Evolutionary conservation across 1,284 basidiomycete genomes (phyloP).

Genomic region (Cryptococcus sp.): DNA sequence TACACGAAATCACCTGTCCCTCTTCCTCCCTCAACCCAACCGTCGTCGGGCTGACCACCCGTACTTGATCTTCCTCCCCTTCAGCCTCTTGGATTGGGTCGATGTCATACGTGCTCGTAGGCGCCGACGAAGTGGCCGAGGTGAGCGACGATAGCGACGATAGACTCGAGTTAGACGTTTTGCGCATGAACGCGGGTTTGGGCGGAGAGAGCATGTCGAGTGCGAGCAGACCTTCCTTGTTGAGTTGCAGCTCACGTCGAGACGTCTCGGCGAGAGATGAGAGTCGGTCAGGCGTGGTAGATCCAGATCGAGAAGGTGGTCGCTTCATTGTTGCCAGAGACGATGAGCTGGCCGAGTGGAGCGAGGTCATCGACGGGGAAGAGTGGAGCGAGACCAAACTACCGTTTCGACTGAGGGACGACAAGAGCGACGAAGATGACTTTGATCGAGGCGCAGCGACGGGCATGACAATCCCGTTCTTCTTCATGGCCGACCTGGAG

Average conservation of each 20-base stretch:
- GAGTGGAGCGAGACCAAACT: background rate
- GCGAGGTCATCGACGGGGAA: constrained; percentile 3
- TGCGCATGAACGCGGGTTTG: constrained; percentile 24
- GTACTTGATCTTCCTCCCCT: background rate
- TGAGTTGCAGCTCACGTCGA: constrained; percentile 17
- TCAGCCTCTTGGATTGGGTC: constrained; percentile 16
- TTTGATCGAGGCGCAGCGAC: constrained; percentile 16
- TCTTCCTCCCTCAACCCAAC: background rate
- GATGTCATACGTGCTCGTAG: constrained; percentile 14
- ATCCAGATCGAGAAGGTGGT: background rate
- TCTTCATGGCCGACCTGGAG: constrained; percentile 25
- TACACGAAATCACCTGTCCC: constrained; percentile 18
- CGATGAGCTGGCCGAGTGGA: constrained; percentile 1
- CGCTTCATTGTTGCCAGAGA: background rate
- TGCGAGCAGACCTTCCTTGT: constrained; percentile 20
- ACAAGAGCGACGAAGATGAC: background rate
- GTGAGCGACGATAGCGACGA: constrained; percentile 15
- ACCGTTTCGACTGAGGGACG: background rate
- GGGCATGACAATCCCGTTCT: constrained; percentile 30
- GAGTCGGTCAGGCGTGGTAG: constrained; percentile 18
- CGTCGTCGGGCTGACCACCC: background rate
- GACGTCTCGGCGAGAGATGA: constrained; percentile 22
- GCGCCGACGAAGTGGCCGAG: constrained; percentile 10
- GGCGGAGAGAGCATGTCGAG: constrained; percentile 21
- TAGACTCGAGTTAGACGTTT: constrained; percentile 17